Evolutionary conservation across 495 filamentous ascomycete genomes (phyloP).

Genomic region (Zalerion maritima): DNA sequence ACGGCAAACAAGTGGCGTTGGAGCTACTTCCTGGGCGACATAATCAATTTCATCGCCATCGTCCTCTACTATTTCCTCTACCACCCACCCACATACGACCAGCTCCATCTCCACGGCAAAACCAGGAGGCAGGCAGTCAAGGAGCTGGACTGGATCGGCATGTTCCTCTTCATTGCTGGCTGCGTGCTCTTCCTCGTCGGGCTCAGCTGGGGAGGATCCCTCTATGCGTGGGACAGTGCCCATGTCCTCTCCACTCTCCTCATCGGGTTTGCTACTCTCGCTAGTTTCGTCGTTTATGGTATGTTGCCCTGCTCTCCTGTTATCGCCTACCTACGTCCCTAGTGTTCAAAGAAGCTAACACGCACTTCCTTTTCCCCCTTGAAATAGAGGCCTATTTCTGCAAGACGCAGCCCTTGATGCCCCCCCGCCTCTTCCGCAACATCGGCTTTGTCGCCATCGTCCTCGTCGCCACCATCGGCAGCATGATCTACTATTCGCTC

Average conservation of each 20-base stretch:
- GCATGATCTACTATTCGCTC: slow-evolving; percentile 21
- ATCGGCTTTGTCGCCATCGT: slow-evolving; percentile 27
- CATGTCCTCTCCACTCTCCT: slow-evolving; percentile 30
- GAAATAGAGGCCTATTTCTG: slow-evolving; percentile 22
- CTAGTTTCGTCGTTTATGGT: slow-evolving; percentile 29
- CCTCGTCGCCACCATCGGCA: slow-evolving; percentile 19
- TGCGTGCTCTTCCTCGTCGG: slow-evolving; percentile 32
- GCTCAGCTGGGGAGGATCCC: slow-evolving; percentile 33
- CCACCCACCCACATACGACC: slow-evolving; percentile 21
- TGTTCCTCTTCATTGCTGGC: slow-evolving; percentile 24
- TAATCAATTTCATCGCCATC: slow-evolving; percentile 20
- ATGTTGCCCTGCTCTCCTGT: no score
- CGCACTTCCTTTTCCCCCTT: slow-evolving; percentile 12
- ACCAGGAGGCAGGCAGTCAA: slow-evolving; percentile 18
- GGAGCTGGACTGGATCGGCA: slow-evolving; percentile 28
- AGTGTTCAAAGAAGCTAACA: slow-evolving; percentile 10
- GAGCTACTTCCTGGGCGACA: slow-evolving; percentile 31
- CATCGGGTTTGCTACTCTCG: slow-evolving; percentile 25
- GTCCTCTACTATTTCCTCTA: slow-evolving; percentile 25
- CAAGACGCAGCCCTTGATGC: slow-evolving; percentile 19
- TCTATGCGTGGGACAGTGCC: slow-evolving; percentile 34
- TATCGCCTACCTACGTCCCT: neutral
- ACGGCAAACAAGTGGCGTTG: slow-evolving; percentile 27
- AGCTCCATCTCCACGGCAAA: slow-evolving; percentile 14
- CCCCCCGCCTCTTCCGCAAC: slow-evolving; percentile 30